Conservation (phyloP, 1,284 basidiomycete species). For the Sparassis latifolia region DNA sequence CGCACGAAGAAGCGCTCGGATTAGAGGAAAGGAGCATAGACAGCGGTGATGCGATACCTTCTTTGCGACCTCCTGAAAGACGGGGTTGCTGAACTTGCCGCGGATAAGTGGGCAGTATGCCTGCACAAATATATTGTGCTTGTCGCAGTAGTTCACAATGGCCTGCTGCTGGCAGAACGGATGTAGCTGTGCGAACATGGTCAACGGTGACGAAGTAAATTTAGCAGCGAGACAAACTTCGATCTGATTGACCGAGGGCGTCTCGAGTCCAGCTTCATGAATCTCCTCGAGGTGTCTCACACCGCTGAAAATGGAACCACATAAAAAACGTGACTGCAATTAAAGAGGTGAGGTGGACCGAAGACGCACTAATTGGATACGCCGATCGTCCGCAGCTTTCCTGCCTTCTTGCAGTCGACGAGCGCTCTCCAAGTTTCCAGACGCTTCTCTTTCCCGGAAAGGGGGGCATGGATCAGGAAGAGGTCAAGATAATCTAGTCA, state of each 20-base stretch:
- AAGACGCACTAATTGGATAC: slow-evolving; percentile 55
- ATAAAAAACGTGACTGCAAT: slow-evolving; percentile 26
- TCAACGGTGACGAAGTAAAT: neutral
- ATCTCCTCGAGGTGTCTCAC: slow-evolving; percentile 77
- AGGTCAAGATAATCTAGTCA: slow-evolving; percentile 48
- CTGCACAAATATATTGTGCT: slow-evolving; percentile 65
- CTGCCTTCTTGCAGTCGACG: slow-evolving; percentile 37
- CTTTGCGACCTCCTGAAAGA: slow-evolving; percentile 35
- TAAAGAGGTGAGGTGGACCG: neutral
- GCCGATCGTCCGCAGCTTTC: slow-evolving; percentile 49
- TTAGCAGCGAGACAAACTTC: slow-evolving; percentile 43
- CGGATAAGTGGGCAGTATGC: slow-evolving; percentile 53
- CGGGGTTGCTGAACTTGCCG: slow-evolving; percentile 34
- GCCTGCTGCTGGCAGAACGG: slow-evolving; percentile 79
- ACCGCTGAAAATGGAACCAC: slow-evolving; percentile 68
- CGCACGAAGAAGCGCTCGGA: neutral
- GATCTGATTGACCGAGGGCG: slow-evolving; percentile 79
- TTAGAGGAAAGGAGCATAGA: neutral
- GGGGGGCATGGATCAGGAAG: slow-evolving; percentile 52
- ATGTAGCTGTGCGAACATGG: slow-evolving; percentile 49
- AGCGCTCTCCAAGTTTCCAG: slow-evolving; percentile 40
- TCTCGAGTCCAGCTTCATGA: slow-evolving; percentile 46
- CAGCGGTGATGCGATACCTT: slow-evolving; percentile 18
- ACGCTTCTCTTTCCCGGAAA: slow-evolving; percentile 35
- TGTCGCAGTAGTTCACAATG: slow-evolving; percentile 71